Base-by-base conservation (phyloP, 2,329 filamentous ascomycete genomes). In the Cercospora sp. region DNA sequence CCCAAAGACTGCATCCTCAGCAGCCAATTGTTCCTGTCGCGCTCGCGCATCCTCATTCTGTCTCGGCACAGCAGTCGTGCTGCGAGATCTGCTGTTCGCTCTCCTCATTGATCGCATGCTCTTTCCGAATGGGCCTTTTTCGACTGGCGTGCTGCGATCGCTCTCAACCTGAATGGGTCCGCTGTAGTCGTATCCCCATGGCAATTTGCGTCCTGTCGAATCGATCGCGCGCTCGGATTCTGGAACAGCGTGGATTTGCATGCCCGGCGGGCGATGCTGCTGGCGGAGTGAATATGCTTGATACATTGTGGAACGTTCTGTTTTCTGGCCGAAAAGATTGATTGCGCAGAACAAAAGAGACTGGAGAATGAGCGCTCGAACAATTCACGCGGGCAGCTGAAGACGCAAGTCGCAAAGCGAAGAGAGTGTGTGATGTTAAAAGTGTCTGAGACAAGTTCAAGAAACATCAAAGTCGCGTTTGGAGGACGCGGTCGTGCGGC, bases 171-270 rank as follows among this genome's bases (percentile, higher is more conserved):
- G 60, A 1, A 64, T 28, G 28, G 60, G 42, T 3, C 30, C 40
- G 48, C 62, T 64, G 48, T 71, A 72, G 18, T 88, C 84, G 76
- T 87, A 87, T 16, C 82, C 87, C 87, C 87, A 90, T n/a, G 88
- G 88, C 60, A 90, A 76, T 64, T 82, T 80, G 73, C 86, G 85
- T 60, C 88, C 87, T 60, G 84, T 84, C 63, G 85, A 83, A 74
- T 89, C 87, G 74, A 83, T 82, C 33, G 86, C 87, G 74, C 87
- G 85, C 78, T 90, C 88, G 72, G 86, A 83, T 64, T 86, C 86
- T 36, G 88, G 87, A 10, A 90, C 88, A 33, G 86, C 86, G 78
- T 90, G 88, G 62, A 90, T 87, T 78, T 90, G 88, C 85, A 89
- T 89, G 65, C 80, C 80, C 4, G 65, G 70, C 18, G 63, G 33